Conservation (phyloP, 306 rosid genomes). For the Vachellia pachyceras region DNA sequence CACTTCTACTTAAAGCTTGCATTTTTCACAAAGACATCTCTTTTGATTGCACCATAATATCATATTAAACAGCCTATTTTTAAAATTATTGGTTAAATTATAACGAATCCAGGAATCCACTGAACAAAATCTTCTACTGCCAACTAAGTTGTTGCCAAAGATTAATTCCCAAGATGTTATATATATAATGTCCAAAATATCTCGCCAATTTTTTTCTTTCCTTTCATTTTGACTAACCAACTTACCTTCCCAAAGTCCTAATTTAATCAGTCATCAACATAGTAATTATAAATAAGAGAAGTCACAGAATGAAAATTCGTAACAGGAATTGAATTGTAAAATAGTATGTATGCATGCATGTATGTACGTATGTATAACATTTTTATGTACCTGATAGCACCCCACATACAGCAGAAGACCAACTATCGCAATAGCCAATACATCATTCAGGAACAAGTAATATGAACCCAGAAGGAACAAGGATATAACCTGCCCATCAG, state of each 20-base stretch:
- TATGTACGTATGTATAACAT: not conserved
- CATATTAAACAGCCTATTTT: not conserved
- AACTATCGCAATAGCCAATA: slow-evolving; percentile 66
- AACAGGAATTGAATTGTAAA: slow-evolving; percentile 30
- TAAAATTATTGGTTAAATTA: not conserved
- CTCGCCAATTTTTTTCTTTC: not conserved
- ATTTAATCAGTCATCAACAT: not conserved
- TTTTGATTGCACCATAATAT: not conserved
- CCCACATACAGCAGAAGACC: slow-evolving; percentile 91
- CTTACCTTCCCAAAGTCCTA: not conserved
- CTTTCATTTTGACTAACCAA: not conserved
- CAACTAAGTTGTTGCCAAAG: not conserved
- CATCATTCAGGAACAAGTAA: slow-evolving; percentile 74
- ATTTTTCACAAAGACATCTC: not conserved
- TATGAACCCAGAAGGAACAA: slow-evolving; percentile 89
- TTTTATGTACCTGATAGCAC: slow-evolving; percentile 85
- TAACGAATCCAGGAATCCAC: not conserved
- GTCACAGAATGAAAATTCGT: not conserved
- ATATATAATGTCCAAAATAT: not conserved
- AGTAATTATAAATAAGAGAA: not conserved
- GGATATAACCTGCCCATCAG: slow-evolving; percentile 70
- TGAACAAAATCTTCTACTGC: not conserved
- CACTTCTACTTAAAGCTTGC: not conserved
- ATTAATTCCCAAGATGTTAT: too few relatives aligned
- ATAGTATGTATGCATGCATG: not conserved